These are phyloP conservation scores for Pseudopyricularia javanii DNA, from an alignment of 2,329 filamentous ascomycete genomes.

Conservation along the genomic window DNA sequence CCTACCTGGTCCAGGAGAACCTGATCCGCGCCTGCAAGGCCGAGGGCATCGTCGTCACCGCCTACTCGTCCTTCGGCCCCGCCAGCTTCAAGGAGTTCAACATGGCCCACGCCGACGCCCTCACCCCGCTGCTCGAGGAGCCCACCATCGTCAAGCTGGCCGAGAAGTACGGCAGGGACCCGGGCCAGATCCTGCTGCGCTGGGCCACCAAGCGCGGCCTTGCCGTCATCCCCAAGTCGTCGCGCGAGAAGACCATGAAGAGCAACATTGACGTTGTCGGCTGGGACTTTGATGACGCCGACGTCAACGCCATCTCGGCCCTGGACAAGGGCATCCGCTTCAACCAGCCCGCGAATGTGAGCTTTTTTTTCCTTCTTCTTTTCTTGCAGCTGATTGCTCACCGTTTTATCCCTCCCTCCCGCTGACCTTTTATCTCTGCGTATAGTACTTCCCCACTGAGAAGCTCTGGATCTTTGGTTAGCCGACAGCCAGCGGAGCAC, in stretches of 20 bases:
- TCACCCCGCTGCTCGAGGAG: constrained; percentile 60
- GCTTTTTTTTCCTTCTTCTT: neutral
- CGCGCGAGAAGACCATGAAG: constrained; percentile 32
- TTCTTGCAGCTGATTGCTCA: too few species aligned
- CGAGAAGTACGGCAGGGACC: constrained; percentile 56
- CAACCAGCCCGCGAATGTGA: constrained; percentile 37
- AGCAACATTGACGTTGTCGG: constrained; percentile 44
- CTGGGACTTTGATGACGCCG: constrained; percentile 40
- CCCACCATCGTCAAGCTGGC: constrained; percentile 51
- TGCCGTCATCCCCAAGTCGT: constrained; percentile 65
- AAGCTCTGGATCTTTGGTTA: constrained; percentile 47
- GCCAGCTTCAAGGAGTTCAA: constrained; percentile 68
- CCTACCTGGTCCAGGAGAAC: constrained; percentile 31
- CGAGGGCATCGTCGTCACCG: constrained; percentile 36
- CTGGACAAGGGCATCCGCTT: constrained; percentile 45
- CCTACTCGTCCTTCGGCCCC: constrained; percentile 43
- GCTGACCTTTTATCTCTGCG: neutral
- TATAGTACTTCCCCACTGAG: constrained; percentile 41
- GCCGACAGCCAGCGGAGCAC: constrained; percentile 9
- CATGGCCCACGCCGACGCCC: constrained; percentile 53
- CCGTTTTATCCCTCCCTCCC: neutral
- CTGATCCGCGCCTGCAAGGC: constrained; percentile 40
- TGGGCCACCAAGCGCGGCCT: constrained; percentile 78
- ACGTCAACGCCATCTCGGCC: constrained; percentile 41
- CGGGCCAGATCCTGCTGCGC: constrained; percentile 71